Evolutionary conservation across 1,139 yeast species (phyloP).

Genomic region (Debaryomyces udenii): DNA sequence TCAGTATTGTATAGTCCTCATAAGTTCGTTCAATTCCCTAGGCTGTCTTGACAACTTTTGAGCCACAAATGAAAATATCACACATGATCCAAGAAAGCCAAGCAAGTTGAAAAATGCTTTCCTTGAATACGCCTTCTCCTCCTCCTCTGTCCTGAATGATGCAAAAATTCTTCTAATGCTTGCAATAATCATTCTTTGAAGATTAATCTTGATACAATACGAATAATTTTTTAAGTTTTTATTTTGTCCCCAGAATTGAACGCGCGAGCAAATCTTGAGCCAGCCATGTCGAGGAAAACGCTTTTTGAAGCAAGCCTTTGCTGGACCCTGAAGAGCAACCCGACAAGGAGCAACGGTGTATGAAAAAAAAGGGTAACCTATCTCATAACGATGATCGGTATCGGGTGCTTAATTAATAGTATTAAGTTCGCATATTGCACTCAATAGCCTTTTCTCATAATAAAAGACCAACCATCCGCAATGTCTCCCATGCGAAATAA

Average conservation of each 20-base stretch:
- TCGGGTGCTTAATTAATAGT: constrained; percentile 60
- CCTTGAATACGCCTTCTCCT: constrained; percentile 75
- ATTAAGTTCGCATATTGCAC: constrained; percentile 75
- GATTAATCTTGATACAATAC: not conserved
- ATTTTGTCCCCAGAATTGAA: constrained; percentile 20
- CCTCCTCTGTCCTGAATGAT: constrained; percentile 83
- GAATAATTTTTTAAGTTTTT: not conserved
- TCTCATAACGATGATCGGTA: constrained; percentile 73
- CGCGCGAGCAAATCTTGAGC: constrained; percentile 10
- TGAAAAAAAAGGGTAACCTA: constrained; percentile 29
- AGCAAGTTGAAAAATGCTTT: constrained; percentile 80
- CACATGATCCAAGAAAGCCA: constrained; percentile 82
- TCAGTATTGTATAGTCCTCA: constrained; percentile 10
- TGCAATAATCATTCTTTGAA: constrained; percentile 51
- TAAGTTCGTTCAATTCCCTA: constrained; percentile 24
- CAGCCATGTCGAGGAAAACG: constrained; percentile 9
- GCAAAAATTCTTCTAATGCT: constrained; percentile 78
- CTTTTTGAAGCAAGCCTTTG: no score
- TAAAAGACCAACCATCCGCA: constrained; percentile 69
- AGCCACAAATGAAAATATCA: constrained; percentile 77
- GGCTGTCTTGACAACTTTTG: constrained; percentile 57
- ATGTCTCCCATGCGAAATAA: constrained; percentile 64
- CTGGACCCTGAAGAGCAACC: no score
- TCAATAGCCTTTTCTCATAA: constrained; percentile 54
- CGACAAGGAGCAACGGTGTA: no score